Conservation (phyloP, 257 asterid species). For the Coffea eugenioides region DNA sequence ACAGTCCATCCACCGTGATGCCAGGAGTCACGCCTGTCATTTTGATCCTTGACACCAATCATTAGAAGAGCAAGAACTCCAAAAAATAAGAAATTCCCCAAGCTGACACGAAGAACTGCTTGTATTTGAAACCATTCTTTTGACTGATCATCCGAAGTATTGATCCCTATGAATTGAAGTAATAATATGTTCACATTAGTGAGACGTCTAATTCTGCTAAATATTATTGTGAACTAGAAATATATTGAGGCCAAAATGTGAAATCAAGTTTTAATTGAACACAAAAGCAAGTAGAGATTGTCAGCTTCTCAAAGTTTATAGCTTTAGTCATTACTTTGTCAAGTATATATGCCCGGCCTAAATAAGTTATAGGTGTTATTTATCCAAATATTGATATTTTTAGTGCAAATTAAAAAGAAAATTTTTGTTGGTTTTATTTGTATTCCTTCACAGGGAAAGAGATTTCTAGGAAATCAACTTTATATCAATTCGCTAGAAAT, state of each 20-base stretch:
- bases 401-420: too few relatives aligned
- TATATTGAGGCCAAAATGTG: background rate
- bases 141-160: constrained; percentile 59
- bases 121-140: constrained; percentile 82
- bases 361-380: too few relatives aligned
- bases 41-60: constrained; percentile 94
- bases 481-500: too few relatives aligned
- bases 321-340: background rate
- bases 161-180: constrained; percentile 66
- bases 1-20: constrained; percentile 93
- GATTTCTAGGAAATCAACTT: too few relatives aligned
- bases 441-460: too few relatives aligned
- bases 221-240: background rate
- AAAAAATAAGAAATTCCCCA: constrained; percentile 92
- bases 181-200: constrained; percentile 16
- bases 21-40: constrained; percentile 83
- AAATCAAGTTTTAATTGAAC: background rate
- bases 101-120: constrained; percentile 96
- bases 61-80: constrained; percentile 73
- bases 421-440: too few relatives aligned
- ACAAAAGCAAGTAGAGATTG: background rate
- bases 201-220: background rate
- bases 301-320: background rate
- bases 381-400: too few relatives aligned
- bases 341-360: too few relatives aligned